Conservation (phyloP, 768 basidiomycete species). For the Krasilnikovozyma curviuscula region DNA sequence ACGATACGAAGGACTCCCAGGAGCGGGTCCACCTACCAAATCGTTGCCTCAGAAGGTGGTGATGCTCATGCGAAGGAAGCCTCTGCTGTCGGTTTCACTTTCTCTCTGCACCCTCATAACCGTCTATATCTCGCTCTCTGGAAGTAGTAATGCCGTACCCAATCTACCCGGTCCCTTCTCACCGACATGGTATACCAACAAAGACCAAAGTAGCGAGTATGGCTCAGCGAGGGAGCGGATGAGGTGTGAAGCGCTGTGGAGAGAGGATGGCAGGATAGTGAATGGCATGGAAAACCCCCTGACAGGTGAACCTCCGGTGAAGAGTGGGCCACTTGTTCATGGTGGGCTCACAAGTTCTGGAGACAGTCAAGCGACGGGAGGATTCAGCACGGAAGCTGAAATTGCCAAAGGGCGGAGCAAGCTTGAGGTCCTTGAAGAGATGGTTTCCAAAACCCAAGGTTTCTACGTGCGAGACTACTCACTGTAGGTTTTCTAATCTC, state of each 20-base stretch:
- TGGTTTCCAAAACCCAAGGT: conserved; percentile 29
- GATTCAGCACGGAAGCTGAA: conserved; percentile 11
- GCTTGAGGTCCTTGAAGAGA: conserved; percentile 24
- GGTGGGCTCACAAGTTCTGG: background rate
- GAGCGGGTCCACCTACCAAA: too few relatives aligned
- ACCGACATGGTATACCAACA: too few relatives aligned
- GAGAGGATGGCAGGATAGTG: conserved; percentile 1
- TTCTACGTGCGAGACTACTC: conserved; percentile 32
- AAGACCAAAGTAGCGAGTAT: too few relatives aligned
- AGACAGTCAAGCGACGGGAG: background rate
- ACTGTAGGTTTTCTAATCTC: conserved; percentile 3
- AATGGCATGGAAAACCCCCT: background rate
- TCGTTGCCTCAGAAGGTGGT: too few relatives aligned
- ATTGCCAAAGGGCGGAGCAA: conserved; percentile 14
- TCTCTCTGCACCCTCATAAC: too few relatives aligned
- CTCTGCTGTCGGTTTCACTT: too few relatives aligned
- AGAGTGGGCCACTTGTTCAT: background rate
- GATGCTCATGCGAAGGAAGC: too few relatives aligned
- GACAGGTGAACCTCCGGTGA: background rate
- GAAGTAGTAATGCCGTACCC: too few relatives aligned
- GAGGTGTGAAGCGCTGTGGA: conserved; percentile 9
- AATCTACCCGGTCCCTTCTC: too few relatives aligned
- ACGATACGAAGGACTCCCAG: too few relatives aligned
- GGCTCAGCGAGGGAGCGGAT: background rate
- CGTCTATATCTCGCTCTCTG: too few relatives aligned